Evolutionary conservation across 2,329 filamentous ascomycete species (phyloP).

Genomic region (Coleophoma eucalyptorum): DNA sequence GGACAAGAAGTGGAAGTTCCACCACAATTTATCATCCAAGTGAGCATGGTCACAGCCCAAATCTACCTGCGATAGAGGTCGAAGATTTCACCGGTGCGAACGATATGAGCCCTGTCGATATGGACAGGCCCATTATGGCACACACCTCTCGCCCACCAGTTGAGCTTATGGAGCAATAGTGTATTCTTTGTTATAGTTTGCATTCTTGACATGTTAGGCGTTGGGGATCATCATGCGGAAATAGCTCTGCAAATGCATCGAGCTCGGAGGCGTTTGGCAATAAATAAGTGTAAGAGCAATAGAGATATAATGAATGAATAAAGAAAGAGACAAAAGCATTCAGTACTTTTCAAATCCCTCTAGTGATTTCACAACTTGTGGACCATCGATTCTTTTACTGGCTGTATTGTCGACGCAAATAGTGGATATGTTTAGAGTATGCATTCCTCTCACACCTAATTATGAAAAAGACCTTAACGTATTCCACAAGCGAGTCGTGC

Average conservation of each 20-base stretch:
- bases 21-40: conserved; percentile 63
- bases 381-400: no score
- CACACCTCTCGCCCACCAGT: conserved; percentile 62
- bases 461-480: no score
- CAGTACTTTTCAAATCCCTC: no score
- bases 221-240: background rate
- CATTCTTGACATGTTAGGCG: background rate
- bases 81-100: conserved; percentile 59
- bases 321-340: background rate
- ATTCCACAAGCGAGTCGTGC: no score
- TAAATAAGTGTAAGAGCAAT: background rate
- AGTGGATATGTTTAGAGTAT: no score
- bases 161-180: conserved; percentile 50
- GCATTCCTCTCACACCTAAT: no score
- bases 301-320: background rate
- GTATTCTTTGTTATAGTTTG: background rate
- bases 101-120: conserved; percentile 36
- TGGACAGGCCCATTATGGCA: conserved; percentile 45
- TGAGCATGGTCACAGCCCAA: conserved; percentile 49
- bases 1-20: conserved; percentile 54
- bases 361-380: no score
- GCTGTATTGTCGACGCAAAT: no score
- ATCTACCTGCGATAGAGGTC: conserved; percentile 61
- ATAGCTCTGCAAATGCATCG: conserved; percentile 20
- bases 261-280: conserved; percentile 9